These are phyloP conservation scores for Elongisporangium senticosum DNA, from an alignment of 352 stramenopile genomes.

Conservation along the genomic window DNA sequence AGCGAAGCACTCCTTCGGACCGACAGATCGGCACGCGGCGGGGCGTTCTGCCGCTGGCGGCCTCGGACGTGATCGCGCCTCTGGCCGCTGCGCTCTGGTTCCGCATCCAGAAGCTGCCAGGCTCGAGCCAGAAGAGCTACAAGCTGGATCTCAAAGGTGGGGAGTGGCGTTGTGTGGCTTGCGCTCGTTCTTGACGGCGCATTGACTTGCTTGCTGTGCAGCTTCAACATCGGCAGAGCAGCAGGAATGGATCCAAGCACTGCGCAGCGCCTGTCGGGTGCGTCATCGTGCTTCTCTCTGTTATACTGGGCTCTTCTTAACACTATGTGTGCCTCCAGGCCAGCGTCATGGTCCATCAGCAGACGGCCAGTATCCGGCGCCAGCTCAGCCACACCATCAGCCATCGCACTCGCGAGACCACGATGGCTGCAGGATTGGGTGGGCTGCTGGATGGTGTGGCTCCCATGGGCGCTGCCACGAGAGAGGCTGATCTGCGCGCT, in stretches of 20 bases:
- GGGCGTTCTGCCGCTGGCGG: slow-evolving; percentile 35
- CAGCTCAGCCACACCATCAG: slow-evolving; percentile 9
- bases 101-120: slow-evolving; percentile 44
- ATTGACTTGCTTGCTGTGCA: slow-evolving; percentile 12
- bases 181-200: background rate
- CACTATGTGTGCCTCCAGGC: slow-evolving; percentile 1
- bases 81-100: slow-evolving; percentile 55
- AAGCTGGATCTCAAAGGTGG: slow-evolving; percentile 66
- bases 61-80: slow-evolving; percentile 43
- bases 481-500: slow-evolving; percentile 36
- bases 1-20: slow-evolving; percentile 11
- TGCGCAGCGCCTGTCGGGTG: slow-evolving; percentile 47
- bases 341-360: slow-evolving; percentile 13
- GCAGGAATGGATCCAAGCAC: slow-evolving; percentile 55
- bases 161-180: background rate
- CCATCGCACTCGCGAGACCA: background rate
- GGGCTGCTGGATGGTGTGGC: background rate
- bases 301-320: background rate
- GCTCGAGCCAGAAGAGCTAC: slow-evolving; percentile 47
- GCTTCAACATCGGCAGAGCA: slow-evolving; percentile 36
- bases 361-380: slow-evolving; percentile 12
- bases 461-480: slow-evolving; percentile 9
- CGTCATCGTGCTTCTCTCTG: slow-evolving; percentile 1
- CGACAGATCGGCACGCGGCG: slow-evolving; percentile 12
- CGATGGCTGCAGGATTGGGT: background rate